A percentile compares a stretch with the other conserved stretches of the same genome.
Conservation (phyloP, 2,329 filamentous ascomycete genomes). For the Alternaria panax region DNA sequence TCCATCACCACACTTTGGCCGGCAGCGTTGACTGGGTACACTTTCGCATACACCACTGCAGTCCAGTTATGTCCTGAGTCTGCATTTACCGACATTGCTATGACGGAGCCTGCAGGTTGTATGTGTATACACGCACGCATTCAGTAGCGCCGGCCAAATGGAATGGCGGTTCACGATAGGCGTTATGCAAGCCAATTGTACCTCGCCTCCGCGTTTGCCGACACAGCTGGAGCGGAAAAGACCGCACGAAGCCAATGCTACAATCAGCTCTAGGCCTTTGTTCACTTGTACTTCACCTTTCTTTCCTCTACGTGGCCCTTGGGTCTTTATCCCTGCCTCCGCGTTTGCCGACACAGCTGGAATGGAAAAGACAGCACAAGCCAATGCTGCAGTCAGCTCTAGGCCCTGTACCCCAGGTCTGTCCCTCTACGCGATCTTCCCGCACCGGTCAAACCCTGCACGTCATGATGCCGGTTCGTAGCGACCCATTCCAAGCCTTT, state of each 20-base stretch:
- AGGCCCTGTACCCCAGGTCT: conserved; percentile 3
- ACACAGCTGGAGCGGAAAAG: neutral
- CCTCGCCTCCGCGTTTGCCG: conserved; percentile 14
- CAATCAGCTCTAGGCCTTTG: conserved; percentile 25
- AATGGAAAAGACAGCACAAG: conserved; percentile 4
- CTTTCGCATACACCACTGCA: neutral
- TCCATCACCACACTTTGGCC: too few relatives aligned
- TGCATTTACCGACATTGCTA: neutral
- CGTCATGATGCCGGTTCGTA: conserved; percentile 10
- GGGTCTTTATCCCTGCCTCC: conserved; percentile 1
- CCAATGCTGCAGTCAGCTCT: conserved; percentile 24
- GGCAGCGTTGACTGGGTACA: fast-evolving
- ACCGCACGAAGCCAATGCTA: conserved; percentile 12
- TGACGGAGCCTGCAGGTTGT: neutral
- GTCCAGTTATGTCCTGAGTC: neutral
- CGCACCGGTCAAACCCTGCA: conserved; percentile 24
- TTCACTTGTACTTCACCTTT: too few relatives aligned
- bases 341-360: conserved; percentile 11
- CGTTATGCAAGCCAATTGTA: neutral
- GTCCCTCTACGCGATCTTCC: conserved; percentile 12
- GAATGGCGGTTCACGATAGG: neutral
- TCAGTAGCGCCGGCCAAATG: too few relatives aligned
- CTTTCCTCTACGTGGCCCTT: too few relatives aligned
- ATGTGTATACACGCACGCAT: too few relatives aligned
- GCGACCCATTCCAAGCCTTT: neutral